phyloP scores from a whole-genome alignment of 148 eudicot species.

The Silene uniflora region DNA sequence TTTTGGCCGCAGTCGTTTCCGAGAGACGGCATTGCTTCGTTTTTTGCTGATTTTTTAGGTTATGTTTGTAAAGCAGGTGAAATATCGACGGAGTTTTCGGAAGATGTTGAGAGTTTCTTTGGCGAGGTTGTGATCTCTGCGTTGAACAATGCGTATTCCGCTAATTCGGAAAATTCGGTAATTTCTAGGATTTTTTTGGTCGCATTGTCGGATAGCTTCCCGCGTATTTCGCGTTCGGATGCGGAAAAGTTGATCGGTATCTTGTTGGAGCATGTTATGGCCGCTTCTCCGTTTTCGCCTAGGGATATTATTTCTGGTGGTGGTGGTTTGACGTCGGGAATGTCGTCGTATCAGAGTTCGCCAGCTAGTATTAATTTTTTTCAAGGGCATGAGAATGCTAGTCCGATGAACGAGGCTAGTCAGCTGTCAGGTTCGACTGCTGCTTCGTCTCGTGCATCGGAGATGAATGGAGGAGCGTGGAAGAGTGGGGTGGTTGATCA shows the following conservation, averaged over 20 bases:
- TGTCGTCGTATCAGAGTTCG: constrained; percentile 69
- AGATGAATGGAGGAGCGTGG: constrained; percentile 54
- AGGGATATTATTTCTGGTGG: constrained; percentile 24
- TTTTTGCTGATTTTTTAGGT: constrained; percentile 51
- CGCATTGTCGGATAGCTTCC: constrained; percentile 59
- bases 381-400: constrained; percentile 39
- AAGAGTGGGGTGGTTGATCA: constrained; percentile 30
- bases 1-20: constrained; percentile 83
- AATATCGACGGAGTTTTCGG: constrained; percentile 45
- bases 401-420: constrained; percentile 42
- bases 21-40: constrained; percentile 37
- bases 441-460: constrained; percentile 39
- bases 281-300: constrained; percentile 41
- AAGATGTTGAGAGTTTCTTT: constrained; percentile 54
- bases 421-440: constrained; percentile 51
- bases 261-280: constrained; percentile 51
- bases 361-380: constrained; percentile 47
- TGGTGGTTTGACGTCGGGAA: constrained; percentile 29
- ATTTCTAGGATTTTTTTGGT: constrained; percentile 55
- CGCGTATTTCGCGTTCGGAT: constrained; percentile 43
- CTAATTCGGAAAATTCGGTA: constrained; percentile 30
- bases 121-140: constrained; percentile 59
- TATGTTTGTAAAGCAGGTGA: constrained; percentile 54
- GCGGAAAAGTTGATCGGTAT: constrained; percentile 47
- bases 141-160: constrained; percentile 27